Percentiles rank a stretch among this genome's conserved stretches.
These are phyloP conservation scores for Pelagomonas calceolata DNA, from an alignment of 108 stramenopile genomes.

Conservation along the genomic window DNA sequence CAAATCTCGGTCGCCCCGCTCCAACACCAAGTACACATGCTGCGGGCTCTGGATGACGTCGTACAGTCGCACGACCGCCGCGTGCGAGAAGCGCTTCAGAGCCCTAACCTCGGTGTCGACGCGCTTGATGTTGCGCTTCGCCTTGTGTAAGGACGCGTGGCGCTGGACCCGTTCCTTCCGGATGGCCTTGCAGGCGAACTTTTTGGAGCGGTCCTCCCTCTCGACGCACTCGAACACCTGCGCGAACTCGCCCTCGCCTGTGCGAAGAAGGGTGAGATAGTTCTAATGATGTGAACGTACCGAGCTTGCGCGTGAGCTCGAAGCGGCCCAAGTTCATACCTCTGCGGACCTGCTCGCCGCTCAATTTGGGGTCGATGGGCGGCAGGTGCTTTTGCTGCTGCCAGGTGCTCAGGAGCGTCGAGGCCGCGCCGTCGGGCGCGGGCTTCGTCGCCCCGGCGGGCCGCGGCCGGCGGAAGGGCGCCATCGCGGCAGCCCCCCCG, in stretches of 20 bases:
- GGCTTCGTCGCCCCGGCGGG: too few relatives aligned
- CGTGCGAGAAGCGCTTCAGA: not conserved
- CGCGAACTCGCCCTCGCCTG: not conserved
- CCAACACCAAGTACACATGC: not conserved
- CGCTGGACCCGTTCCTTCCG: not conserved
- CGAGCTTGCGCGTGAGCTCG: too few relatives aligned
- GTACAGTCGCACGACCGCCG: not conserved
- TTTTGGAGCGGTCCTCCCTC: not conserved
- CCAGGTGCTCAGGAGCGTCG: too few relatives aligned
- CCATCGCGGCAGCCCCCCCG: too few relatives aligned
- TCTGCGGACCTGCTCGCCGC: too few relatives aligned
- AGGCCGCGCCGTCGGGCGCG: too few relatives aligned
- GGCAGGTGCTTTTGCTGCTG: too few relatives aligned
- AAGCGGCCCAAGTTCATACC: too few relatives aligned
- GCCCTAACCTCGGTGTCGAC: not conserved
- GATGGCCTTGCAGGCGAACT: not conserved
- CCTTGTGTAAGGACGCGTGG: not conserved
- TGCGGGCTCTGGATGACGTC: not conserved
- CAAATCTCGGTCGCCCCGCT: not conserved
- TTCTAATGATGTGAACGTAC: too few relatives aligned
- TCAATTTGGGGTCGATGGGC: too few relatives aligned
- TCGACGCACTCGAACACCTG: not conserved
- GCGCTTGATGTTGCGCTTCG: not conserved
- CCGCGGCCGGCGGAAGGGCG: too few relatives aligned
- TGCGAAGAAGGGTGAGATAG: too few relatives aligned